Base-by-base conservation (phyloP, 139 green algal genomes). In the Chlamydomonas sp. region DNA sequence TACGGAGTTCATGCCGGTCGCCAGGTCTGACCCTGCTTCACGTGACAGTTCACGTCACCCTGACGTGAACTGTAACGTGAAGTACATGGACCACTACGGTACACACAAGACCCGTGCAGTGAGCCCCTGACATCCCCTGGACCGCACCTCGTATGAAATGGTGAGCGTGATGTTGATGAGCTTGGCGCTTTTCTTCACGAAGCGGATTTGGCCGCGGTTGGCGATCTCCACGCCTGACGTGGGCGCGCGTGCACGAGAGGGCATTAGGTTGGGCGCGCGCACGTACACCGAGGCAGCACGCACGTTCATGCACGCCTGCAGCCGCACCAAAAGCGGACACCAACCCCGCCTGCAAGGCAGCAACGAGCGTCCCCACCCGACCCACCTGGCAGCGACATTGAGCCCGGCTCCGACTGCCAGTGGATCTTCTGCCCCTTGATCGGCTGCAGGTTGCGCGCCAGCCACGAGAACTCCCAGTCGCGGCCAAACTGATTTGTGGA, bases 131-230 rank as follows among this genome's bases (percentile, higher is more conserved):
- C n/a, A n/a, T n/a, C n/a, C n/a, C n/a, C n/a, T n/a, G n/a, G n/a
- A n/a, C n/a, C n/a, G 90, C 34, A 95, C 85, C 69, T 96, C 88
- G 70, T 96, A 96, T 5, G 73, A 85, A 48, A 96, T 96, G 49
- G 81, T 91, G 38, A 96, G 79, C 35, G 84, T 89, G n/a, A 96
- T 85, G 8, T 75, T 72, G 72, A 84, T 91, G 24, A 65, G 48
- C 0, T 57, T 13, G 0, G 82, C 39, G 0, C 69, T 69, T 26
- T 81, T 82, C 8, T 70, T 74, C 39, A 81, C 58, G 69, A 94
- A 95, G 3, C 83, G 80, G 59, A 95, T 90, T 68, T 92, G 86
- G 6, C 88, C 88, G 38, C 76, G 73, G 74, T 94, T 94, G 6
- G 70, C 58, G 35, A 95, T 79, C 36, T 90, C 81, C 1, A 91